Evolutionary conservation across 768 basidiomycete species (phyloP), one percentile per base, ranked within the genome.

Genomic region (Sutorius australiensis): DNA sequence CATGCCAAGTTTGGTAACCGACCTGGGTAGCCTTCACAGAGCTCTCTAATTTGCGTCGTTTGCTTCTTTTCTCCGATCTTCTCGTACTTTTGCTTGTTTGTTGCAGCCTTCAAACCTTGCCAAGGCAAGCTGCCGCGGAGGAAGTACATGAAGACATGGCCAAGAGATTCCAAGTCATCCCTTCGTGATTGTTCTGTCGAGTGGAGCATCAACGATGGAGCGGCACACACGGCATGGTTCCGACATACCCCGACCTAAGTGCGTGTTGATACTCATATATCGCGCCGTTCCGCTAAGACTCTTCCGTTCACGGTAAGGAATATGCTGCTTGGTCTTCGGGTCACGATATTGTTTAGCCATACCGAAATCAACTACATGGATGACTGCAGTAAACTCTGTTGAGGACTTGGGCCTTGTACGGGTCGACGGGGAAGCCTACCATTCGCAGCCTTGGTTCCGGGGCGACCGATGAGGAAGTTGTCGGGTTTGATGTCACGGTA

Each of bases 1-100:
- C 34, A 19, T 10, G n/a, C 27, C 38, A 46, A 38, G 48, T 28
- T 31, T 53, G 44, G 38, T 49, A 36, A 68, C 80, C 56, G 61
- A 92, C 92, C 93, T 45, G 97, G 95, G 76, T 87, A 94, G 52
- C 92, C 91, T 62, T 98, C 97, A 64, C 88, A 92, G 24, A 99
- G 80, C 67, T 99, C 97, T 75, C 92, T 95, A 71, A 99, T 98
- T 7, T 89, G 89, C 28, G 97, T 98, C 13, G 89, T 90, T 76
- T 98, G 97, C 80, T 93, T 99, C 87, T 99, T 99, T 79, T 99
- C 95, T 58, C 95, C 95, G 70, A 99, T 99, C 80, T 98, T 99
- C 79, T 99, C 95, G 75, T 99, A 99, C 79, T 98, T 92, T 72
- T 98, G 97, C 77, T 99, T 99, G 79, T 99, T 98, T 46, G 95